Evolutionary conservation across 306 rosid genomes (phyloP).

Genomic region (Corylus heterophylla): DNA sequence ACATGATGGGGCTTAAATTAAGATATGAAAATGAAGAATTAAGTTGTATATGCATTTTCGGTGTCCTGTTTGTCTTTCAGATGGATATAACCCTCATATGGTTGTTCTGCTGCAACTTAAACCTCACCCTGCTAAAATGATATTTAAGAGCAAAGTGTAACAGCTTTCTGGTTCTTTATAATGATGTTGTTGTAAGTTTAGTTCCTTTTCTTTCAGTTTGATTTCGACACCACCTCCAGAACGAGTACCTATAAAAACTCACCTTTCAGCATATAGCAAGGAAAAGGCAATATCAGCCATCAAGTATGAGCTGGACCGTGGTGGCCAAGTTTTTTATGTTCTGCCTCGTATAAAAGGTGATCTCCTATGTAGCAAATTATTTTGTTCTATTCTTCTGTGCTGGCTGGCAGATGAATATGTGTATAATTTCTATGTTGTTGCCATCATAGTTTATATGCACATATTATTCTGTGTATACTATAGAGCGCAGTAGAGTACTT

Average conservation of each 20-base stretch:
- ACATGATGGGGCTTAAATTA: conserved; percentile 3
- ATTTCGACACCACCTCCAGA: conserved; percentile 97
- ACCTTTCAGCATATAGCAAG: conserved; percentile 75
- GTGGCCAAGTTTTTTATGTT: conserved; percentile 93
- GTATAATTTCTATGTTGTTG: not conserved
- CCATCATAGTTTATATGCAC: not conserved
- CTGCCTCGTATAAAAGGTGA: conserved; percentile 94
- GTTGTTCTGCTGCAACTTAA: not conserved
- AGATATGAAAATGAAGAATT: not conserved
- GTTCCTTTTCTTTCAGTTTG: conserved; percentile 60
- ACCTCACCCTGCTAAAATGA: conserved; percentile 11
- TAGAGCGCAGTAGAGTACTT: not conserved
- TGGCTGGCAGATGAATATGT: not conserved
- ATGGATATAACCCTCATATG: conserved; percentile 11
- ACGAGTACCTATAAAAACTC: conserved; percentile 90
- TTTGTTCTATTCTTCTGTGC: conserved; percentile 18
- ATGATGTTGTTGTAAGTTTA: conserved; percentile 19
- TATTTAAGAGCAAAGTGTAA: conserved; percentile 13
- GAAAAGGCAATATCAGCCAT: conserved; percentile 71
- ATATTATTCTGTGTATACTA: not conserved
- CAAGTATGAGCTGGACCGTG: conserved; percentile 78
- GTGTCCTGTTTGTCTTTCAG: conserved; percentile 6
- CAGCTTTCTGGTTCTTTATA: conserved; percentile 23
- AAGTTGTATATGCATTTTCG: not conserved
- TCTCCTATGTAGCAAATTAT: conserved; percentile 14